These are phyloP conservation scores for Musa schizocarpa DNA, from an alignment of 176 grass and related monocot species.

Conservation along the genomic window DNA sequence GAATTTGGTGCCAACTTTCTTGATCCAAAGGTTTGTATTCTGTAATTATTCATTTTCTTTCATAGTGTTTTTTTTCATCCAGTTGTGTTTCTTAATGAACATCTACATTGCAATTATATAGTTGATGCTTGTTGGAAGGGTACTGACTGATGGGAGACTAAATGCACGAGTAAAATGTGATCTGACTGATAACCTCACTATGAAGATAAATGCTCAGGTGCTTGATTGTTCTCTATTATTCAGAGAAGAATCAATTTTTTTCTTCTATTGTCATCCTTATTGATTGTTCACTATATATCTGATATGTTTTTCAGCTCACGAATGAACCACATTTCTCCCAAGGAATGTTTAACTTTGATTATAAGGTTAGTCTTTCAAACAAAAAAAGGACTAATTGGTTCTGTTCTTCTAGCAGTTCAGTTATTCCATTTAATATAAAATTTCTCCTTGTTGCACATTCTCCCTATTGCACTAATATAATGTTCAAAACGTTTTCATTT, in stretches of 20 bases:
- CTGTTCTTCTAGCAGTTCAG: not conserved
- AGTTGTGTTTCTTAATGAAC: not conserved
- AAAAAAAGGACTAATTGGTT: no score
- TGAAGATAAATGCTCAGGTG: constrained; percentile 70
- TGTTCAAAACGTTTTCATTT: not conserved
- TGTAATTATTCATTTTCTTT: not conserved
- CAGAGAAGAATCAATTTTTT: not conserved
- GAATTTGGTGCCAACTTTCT: constrained; percentile 99
- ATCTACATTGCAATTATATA: constrained; percentile 19
- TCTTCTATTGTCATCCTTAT: not conserved
- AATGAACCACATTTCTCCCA: constrained; percentile 58
- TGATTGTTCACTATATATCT: constrained; percentile 6
- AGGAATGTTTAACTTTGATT: constrained; percentile 49
- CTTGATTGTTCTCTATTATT: constrained; percentile 12
- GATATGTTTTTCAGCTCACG: constrained; percentile 50
- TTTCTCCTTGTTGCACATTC: not conserved
- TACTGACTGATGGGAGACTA: constrained; percentile 40
- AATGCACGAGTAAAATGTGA: constrained; percentile 48
- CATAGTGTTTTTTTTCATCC: not conserved
- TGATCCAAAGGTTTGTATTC: constrained; percentile 70
- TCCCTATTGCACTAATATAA: no score
- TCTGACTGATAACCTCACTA: constrained; percentile 30
- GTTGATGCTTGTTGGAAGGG: constrained; percentile 56
- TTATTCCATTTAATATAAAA: not conserved
- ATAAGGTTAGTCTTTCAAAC: constrained; percentile 38